These are phyloP conservation scores for Sugiyamaella smithiae DNA, from an alignment of 805 yeast species.

Conservation along the genomic window DNA sequence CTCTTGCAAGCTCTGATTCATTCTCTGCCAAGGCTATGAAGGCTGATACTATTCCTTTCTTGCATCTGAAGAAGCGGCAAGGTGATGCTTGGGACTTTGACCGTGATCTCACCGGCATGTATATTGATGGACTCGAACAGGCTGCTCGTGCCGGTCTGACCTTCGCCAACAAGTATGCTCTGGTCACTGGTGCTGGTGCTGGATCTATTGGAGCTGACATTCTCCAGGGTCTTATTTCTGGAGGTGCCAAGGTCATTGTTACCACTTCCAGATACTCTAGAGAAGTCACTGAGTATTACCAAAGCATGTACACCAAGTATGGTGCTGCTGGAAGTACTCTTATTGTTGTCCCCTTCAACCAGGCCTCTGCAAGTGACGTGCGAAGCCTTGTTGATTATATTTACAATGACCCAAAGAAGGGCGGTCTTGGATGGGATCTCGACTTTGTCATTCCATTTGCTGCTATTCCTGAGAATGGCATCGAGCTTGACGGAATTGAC, in stretches of 20 bases:
- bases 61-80: slow-evolving; percentile 78
- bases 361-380: slow-evolving; percentile 94
- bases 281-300: slow-evolving; percentile 93
- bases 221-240: slow-evolving; percentile 88
- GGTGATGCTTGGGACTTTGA: slow-evolving; percentile 82
- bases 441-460: slow-evolving; percentile 97
- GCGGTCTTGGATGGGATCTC: slow-evolving; percentile 97
- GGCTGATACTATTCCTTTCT: slow-evolving; percentile 75
- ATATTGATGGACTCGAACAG: slow-evolving; percentile 85
- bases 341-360: slow-evolving; percentile 97
- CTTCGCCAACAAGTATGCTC: slow-evolving; percentile 81
- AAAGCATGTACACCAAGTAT: slow-evolving; percentile 82
- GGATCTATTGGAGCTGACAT: slow-evolving; percentile 99
- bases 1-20: slow-evolving; percentile 44
- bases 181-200: slow-evolving; percentile 97
- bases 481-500: slow-evolving; percentile 87
- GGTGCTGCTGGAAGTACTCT: slow-evolving; percentile 92
- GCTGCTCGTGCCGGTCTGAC: slow-evolving; percentile 95
- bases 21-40: slow-evolving; percentile 24
- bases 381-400: slow-evolving; percentile 80
- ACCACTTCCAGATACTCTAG: slow-evolving; percentile 95
- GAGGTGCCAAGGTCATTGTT: slow-evolving; percentile 97
- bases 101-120: slow-evolving; percentile 67
- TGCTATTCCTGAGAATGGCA: slow-evolving; percentile 98
- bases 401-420: slow-evolving; percentile 76